Base-by-base conservation (phyloP, 495 filamentous ascomycete species). In the Rhypophila decipiens region DNA sequence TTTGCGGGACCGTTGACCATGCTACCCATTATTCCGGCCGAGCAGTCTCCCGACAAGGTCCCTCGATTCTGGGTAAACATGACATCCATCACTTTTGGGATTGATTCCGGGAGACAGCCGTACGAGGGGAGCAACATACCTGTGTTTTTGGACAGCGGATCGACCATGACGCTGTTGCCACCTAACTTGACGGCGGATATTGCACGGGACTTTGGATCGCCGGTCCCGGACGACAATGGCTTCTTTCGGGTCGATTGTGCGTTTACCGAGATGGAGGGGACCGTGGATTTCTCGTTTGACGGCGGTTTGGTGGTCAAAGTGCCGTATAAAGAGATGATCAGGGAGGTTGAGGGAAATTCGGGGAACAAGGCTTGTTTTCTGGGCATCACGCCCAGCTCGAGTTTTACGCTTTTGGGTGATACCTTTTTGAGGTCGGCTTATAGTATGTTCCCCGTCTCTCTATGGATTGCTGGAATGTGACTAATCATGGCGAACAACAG, bases 381-480 rank as follows among this genome's bases (percentile, higher is more conserved):
- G 44, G 89, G 89, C n/a, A 86, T 96, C 57, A 74, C 74, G 41
- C 78, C 85, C 3, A 82, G 84, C 20, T 76, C 76, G 5, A 60
- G 72, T 15, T 79, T 78, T 41, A 65, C 75, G 34, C 74, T 96
- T 10, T 68, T 98, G 27, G 93, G 93, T 5, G 93, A 98, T 63
- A 96, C 93, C 0, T 96, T 97, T 72, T 69, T 98, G 15, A 80
- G 93, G 51, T 88, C 83, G 33, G 89, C 89, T 2, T 98, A 96
- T 57, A 85, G 71, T 74, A 48, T 42, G 69, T 64, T 33, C 8
- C 2, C 27, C 10, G 39, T 34, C 8, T 17, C 39, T 2, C 31
- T 9, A 13, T 39, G 7, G 23, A 7, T 22, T 9, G 9, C 7
- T 11, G 3, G 2, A 11, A 24, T 17, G n/a, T 29, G 9, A 42